Base-by-base conservation (phyloP, 1,284 basidiomycete species). In the Hemileccinum hortonii region DNA sequence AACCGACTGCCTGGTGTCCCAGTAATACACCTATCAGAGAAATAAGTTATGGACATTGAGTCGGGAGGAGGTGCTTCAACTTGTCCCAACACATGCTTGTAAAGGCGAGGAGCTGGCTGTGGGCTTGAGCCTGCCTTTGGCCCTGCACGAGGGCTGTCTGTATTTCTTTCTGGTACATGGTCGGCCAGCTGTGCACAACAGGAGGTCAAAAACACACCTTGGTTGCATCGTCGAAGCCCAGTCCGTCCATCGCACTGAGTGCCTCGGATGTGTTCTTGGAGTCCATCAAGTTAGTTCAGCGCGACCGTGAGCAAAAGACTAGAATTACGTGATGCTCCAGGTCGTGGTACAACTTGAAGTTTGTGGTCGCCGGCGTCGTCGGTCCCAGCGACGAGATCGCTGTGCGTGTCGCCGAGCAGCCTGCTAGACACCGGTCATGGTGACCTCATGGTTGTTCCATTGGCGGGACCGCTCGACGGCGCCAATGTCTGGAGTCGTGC, bases 21-120 rank as follows among this genome's bases (percentile, higher is more conserved):
- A 6, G 90, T 90, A 58, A 98, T 80, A 70, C 94, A 97, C 65
- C 93, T 95, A 61, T 53, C 50, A 55, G 61, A 57, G 47, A 35
- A 47, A 52, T 63, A 46, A 66, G 50, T 47, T 36, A 46, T 32
- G 43, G 29, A 18, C 32, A 15, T 26, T 49, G 33, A 43, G 38
- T 30, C 49, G 22, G 48, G 45, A 45, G 42, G 54, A 49, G 46
- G 44, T 19, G 75, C 81, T 61, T 64, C 53, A 57, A 93, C 91
- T 94, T 95, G 75, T 93, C 91, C 92, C 92, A 95, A 70, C 90
- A 92, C 71, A 84, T 82, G 61, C 78, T 80, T 16, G 89, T 91
- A 60, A 92, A 78, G 47, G 73, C 78, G 59, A 90, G 88, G 47
- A 90, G 82, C 32, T 81, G 75, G 24, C 75, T 76, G 66, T 96